Base-by-base conservation (phyloP, 768 basidiomycete genomes). In the Rhizopogon vesiculosus region DNA sequence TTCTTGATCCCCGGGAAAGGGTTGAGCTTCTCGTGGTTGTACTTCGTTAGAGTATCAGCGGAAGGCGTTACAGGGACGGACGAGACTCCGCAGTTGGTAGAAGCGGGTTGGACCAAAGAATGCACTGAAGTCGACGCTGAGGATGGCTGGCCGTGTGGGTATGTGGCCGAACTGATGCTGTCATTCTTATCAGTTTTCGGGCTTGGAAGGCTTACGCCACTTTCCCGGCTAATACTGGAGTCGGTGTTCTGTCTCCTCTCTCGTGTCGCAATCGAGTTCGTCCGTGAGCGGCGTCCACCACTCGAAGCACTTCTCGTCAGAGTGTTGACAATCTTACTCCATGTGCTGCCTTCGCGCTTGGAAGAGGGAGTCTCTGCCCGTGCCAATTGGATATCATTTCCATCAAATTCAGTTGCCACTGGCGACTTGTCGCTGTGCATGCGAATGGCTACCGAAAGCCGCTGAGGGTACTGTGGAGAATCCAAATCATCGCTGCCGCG, bases 1-100 rank as follows among this genome's bases (percentile, higher is more conserved):
- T 82, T 81, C 64, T 85, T 80, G 69, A 93, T 86, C 39, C 91
- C 92, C 25, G 91, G 92, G 79, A 96, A 94, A 1, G 94, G 92
- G 70, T 88, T 89, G 38, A 97, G 76, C 67, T 98, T 98, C 33
- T 81, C 68, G 55, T 81, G 78, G 59, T 84, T 83, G 70, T 89
- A 95, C 71, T 79, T 90, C 29, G 78, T 76, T 66, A 86, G 70
- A 49, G 48, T 35, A 70, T 92, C 91, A 31, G 81, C 80, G 13
- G 83, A 78, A 28, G 88, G 85, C 10, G 84, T 80, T 16, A 84
- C 80, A 41, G 92, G 92, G 39, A 93, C 82, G n/a, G 90, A 88
- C 7, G 91, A 93, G 10, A 81, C 78, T 39, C 80, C 82, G 44
- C 79, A 76, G 55, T 83, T 80, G 49, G 78, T 73, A 54, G 79